Conservation (phyloP, 164 flowering plant genomes). For the Magnolia changhungtana region DNA sequence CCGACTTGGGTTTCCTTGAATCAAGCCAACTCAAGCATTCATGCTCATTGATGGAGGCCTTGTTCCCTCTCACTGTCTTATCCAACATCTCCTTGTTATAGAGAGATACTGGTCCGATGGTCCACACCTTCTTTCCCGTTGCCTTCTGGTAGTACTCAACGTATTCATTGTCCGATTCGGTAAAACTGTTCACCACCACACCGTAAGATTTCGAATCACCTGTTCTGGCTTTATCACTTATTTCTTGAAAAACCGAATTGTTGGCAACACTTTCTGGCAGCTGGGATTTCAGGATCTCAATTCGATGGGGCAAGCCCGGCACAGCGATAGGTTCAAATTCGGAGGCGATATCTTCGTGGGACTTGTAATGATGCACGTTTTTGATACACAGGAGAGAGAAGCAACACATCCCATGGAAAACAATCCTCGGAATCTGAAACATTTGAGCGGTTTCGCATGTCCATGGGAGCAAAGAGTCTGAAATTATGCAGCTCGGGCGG, state of each 20-base stretch:
- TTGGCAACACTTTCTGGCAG: conserved; percentile 11
- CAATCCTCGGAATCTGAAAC: conserved; percentile 41
- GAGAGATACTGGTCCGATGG: conserved; percentile 47
- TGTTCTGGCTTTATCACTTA: conserved; percentile 6
- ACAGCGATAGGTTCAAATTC: conserved; percentile 30
- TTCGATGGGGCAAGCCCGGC: conserved; percentile 34
- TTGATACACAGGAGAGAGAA: conserved; percentile 25
- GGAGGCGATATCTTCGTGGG: conserved; percentile 17
- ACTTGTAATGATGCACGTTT: conserved; percentile 10
- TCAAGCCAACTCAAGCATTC: conserved; percentile 45
- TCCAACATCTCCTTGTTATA: conserved; percentile 30
- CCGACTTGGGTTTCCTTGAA: conserved; percentile 32
- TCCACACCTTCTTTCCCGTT: conserved; percentile 32
- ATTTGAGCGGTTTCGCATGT: conserved; percentile 27
- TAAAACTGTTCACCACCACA: conserved; percentile 35
- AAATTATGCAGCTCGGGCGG: conserved; percentile 40
- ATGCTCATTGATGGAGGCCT: conserved; percentile 26
- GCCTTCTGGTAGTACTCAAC: conserved; percentile 21
- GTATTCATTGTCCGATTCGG: conserved; percentile 40
- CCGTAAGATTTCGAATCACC: conserved; percentile 34
- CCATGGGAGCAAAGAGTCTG: conserved; percentile 42
- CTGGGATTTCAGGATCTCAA: conserved; percentile 30
- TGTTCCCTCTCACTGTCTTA: conserved; percentile 35
- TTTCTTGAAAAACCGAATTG: background rate
- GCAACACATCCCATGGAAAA: conserved; percentile 35